Conservation (phyloP, 495 filamentous ascomycete genomes). For the Aspergillus indologenus region DNA sequence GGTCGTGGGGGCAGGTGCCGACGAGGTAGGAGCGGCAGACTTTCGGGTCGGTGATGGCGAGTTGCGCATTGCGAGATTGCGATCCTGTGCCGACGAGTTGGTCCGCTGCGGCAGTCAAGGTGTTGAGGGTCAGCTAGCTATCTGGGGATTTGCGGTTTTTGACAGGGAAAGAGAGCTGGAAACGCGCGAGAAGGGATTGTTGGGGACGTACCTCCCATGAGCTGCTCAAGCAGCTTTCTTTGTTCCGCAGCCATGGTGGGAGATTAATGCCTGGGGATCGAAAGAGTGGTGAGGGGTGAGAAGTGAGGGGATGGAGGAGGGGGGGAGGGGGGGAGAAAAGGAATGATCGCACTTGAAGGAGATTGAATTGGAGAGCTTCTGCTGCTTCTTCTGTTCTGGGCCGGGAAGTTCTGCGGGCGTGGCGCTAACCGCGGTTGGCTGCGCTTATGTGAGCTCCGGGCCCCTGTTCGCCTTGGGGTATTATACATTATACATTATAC, state of each 20-base stretch:
- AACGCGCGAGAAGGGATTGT: not conserved
- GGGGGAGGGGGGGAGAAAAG: too few relatives aligned
- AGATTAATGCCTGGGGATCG: not conserved
- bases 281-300: not conserved
- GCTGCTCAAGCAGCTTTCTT: constrained; percentile 86
- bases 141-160: constrained; percentile 8
- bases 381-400: too few relatives aligned
- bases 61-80: constrained; percentile 67
- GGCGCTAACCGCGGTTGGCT: constrained; percentile 29
- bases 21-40: constrained; percentile 93
- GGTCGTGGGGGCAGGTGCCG: constrained; percentile 95
- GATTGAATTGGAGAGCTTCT: constrained; percentile 6
- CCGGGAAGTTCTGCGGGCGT: constrained; percentile 12
- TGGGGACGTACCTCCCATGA: constrained; percentile 55
- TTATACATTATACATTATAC: too few relatives aligned
- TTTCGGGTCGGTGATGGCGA: constrained; percentile 87
- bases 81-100: constrained; percentile 77
- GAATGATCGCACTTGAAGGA: constrained; percentile 10
- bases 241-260: constrained; percentile 86
- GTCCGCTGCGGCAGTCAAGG: constrained; percentile 48
- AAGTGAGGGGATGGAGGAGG: constrained; percentile 9
- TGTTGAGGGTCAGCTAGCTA: constrained; percentile 31
- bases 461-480: too few relatives aligned
- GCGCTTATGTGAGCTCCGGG: constrained; percentile 18
- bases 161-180: constrained; percentile 5